Base-by-base conservation (phyloP, 495 filamentous ascomycete genomes). In the Bombardia bombarda region DNA sequence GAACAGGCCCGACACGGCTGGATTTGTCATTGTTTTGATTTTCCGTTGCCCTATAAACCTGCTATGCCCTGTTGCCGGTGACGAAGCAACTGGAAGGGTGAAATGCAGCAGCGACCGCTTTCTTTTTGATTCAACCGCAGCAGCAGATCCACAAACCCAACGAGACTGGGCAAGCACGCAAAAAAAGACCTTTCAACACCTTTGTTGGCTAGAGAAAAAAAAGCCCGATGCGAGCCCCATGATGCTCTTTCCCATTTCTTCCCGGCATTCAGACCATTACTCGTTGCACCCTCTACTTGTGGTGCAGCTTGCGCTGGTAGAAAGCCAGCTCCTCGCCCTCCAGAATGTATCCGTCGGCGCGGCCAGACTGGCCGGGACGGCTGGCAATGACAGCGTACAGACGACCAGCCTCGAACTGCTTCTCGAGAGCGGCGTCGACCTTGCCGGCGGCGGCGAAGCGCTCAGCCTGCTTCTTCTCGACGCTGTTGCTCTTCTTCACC, bases 291-390 rank as follows among this genome's bases (percentile, higher is more conserved):
- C 26, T 77, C 78, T 96, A 97, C 80, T 92, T 96, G 80, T 90
- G 82, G 70, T 90, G 83, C 70, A 97, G 84, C 68, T 86, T 89
- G 73, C 81, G 80, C 81, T 92, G 87, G 86, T 99, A 99, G 86
- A 99, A 99, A 68, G 86, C 85, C 56, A 99, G 74, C 82, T 99
- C 92, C 62, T 99, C 92, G 55, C 92, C 92, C 83, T 99, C 92
- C 48, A 99, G 78, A 66, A 99, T 84, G 77, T 99, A 99, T 46
- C 92, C 92, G 69, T 99, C 92, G 50, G 76, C 75, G 68, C 92
- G 89, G 56, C 92, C 92, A 66, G 84, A 87, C 86, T 99, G 92
- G 56, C 92, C 92, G 41, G 92, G 92, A 61, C 92, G 79, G 58
- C 83, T 89, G 43, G 90, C 76, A 53, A 99, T 73, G 53, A 95